Evolutionary conservation across 805 yeast species (phyloP), one percentile per base, ranked within the genome.

Genomic region (Candida odintsovae): DNA sequence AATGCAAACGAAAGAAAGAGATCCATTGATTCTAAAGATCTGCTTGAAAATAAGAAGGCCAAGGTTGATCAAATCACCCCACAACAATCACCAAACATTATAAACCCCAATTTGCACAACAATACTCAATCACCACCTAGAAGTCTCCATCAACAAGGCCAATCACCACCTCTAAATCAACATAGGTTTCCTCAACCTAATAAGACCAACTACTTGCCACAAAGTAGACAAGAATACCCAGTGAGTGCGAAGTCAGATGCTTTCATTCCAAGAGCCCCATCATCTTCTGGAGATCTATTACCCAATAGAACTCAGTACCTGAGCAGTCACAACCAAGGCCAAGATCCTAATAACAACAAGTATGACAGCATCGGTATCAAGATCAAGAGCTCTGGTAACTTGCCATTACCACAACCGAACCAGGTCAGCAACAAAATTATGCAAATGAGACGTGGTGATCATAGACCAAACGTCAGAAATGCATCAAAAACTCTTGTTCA

Each of bases 391-490:
- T 28, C 31, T 28, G 31, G 31, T 28, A 28, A 28, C n/a, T 13
- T 28, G 7, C 31, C 31, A 28, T 13, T 28, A 11, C 31, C n/a
- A 16, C 40, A 15, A 38, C 19, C 22, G 15, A 21, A 11, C n/a
- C 22, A 19, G n/a, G 19, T 23, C 18, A 22, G 12, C n/a, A 38
- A 16, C 11, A 13, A 29, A 25, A 18, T 18, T 15, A 42, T 18
- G 40, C 31, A 15, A 26, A 12, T 38, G 33, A 46, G 35, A 28
- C 36, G 8, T 13, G 37, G 13, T 7, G 52, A 50, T 40, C 41
- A 40, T 5, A 50, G 52, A 47, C 35, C 23, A 16, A 25, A 20
- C 12, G 52, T 50, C 20, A 25, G 37, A n/a, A 20, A 12, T 7
- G 16, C 18, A 8, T 29, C 37, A 6, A n/a, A 23, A n/a, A n/a